A percentile compares a stretch with the other conserved stretches of the same genome.
Evolutionary conservation across 441 rosid genomes (phyloP).

Genomic region (Pelargonium cotyledonis): DNA sequence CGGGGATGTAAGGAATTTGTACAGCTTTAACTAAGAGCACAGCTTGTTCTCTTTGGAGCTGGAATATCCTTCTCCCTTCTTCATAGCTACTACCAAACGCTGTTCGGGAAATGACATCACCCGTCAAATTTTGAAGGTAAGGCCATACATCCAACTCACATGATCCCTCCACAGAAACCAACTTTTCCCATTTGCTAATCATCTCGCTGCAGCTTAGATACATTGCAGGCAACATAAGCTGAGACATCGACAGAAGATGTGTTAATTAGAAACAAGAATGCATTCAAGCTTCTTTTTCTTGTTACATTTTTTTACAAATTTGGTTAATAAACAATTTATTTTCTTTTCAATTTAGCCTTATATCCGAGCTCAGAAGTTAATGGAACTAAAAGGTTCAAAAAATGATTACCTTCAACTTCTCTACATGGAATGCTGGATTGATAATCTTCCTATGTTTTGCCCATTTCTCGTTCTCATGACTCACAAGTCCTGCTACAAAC

Average conservation of each 20-base stretch:
- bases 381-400: no score
- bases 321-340: no score
- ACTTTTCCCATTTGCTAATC: constrained; percentile 30
- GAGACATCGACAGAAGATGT: no score
- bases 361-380: no score
- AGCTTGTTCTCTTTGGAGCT: constrained; percentile 31
- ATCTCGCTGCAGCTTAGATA: constrained; percentile 30
- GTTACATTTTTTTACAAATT: no score
- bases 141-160: constrained; percentile 48
- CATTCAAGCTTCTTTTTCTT: no score
- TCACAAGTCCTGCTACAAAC: constrained; percentile 23
- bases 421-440: constrained; percentile 46
- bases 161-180: constrained; percentile 17
- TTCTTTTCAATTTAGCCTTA: no score
- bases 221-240: constrained; percentile 45
- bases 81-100: constrained; percentile 47
- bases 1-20: constrained; percentile 29
- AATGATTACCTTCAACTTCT: constrained; percentile 40
- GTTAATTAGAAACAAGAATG: no score
- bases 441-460: constrained; percentile 38
- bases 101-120: constrained; percentile 43
- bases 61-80: constrained; percentile 44
- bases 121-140: constrained; percentile 32
- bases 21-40: constrained; percentile 16
- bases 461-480: constrained; percentile 45